Evolutionary conservation across 2,329 filamentous ascomycete species (phyloP).

Genomic region (Nigrograna mackinnonii): DNA sequence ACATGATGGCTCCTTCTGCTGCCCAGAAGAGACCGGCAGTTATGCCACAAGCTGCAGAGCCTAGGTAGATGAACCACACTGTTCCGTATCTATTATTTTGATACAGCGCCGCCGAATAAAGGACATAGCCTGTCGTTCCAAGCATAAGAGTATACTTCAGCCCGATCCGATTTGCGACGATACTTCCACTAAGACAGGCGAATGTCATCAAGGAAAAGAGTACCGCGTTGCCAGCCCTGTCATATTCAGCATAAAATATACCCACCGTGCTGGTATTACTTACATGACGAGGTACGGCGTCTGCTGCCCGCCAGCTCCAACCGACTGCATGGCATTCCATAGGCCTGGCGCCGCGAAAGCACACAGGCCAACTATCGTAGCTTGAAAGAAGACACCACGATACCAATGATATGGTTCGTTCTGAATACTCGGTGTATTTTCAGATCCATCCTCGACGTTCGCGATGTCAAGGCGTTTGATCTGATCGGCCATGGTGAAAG

Average conservation of each 20-base stretch:
- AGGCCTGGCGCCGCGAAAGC: conserved; percentile 32
- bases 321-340: conserved; percentile 36
- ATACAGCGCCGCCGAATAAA: conserved; percentile 44
- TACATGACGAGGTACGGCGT: conserved; percentile 34
- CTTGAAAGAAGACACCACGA: conserved; percentile 31
- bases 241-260: not conserved
- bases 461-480: not conserved
- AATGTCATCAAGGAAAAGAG: conserved; percentile 41
- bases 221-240: conserved; percentile 38
- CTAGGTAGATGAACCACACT: conserved; percentile 25
- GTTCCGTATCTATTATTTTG: conserved; percentile 37
- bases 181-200: conserved; percentile 33
- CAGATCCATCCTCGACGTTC: not conserved
- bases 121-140: conserved; percentile 37
- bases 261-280: not conserved
- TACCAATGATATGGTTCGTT: conserved; percentile 18
- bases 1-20: conserved; percentile 28
- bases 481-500: not conserved
- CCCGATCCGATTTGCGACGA: conserved; percentile 2
- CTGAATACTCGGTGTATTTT: not conserved
- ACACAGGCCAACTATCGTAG: conserved; percentile 20
- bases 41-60: conserved; percentile 22
- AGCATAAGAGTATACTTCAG: conserved; percentile 36
- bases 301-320: conserved; percentile 32
- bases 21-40: conserved; percentile 28